Percentiles rank a stretch among this genome's conserved stretches.
Evolutionary conservation across 106 monocot species (phyloP).

Genomic region (Hemerocallis citrina): DNA sequence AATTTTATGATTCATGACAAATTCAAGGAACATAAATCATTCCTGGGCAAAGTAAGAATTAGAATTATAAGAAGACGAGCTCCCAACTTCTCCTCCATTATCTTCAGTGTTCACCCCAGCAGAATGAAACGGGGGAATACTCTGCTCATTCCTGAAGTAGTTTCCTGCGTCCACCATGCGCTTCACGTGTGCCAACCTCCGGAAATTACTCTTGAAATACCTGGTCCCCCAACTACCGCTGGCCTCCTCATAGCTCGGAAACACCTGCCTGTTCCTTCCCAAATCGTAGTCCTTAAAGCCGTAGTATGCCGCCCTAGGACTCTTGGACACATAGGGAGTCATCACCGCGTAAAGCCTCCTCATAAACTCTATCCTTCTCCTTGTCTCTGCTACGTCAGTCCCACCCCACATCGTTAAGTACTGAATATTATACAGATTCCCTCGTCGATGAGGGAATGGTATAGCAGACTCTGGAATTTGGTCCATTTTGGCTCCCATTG

Average conservation of each 20-base stretch:
- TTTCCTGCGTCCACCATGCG: background rate
- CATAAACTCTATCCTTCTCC: constrained; percentile 21
- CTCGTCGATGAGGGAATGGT: too few species aligned
- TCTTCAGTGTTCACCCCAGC: too few species aligned
- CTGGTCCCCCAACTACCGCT: constrained; percentile 19
- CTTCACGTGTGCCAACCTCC: constrained; percentile 10
- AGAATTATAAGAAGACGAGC: too few species aligned
- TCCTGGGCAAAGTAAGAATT: too few species aligned
- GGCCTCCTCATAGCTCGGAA: constrained; percentile 1
- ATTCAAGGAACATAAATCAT: too few species aligned
- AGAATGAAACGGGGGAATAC: constrained; percentile 5
- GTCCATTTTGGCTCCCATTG: constrained; percentile 10
- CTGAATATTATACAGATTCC: too few species aligned
- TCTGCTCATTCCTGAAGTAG: constrained; percentile 13
- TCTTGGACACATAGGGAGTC: constrained; percentile 25
- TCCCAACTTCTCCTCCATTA: too few species aligned
- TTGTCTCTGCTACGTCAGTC: background rate
- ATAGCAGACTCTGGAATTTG: too few species aligned
- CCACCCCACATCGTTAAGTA: constrained; percentile 9
- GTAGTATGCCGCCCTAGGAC: constrained; percentile 28
- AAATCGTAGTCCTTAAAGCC: constrained; percentile 32
- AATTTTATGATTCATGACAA: too few species aligned
- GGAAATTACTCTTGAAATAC: constrained; percentile 26
- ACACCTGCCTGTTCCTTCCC: constrained; percentile 10
- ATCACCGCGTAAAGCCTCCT: constrained; percentile 21